Evolutionary conservation across 192 early-diverging fungal genomes (phyloP), one percentile per base, ranked within the genome.

Genomic region (Podila clonocystis): DNA sequence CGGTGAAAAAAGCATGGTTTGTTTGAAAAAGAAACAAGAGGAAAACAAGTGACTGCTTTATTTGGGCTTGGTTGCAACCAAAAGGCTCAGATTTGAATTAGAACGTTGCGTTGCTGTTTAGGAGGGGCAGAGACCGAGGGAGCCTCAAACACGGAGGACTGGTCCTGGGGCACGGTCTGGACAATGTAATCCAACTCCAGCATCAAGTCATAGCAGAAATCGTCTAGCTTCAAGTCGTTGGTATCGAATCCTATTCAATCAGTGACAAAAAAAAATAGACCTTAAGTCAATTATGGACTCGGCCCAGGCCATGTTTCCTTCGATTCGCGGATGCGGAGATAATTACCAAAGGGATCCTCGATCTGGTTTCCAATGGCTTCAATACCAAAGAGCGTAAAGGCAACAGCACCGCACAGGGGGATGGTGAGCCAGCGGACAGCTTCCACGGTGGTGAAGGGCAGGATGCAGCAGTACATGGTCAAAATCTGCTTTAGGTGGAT

Each of bases 401-500:
- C 75, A 30, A 90, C 89, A 9, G 94, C 73, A 49, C 88, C 80
- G 15, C 89, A 83, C 8, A 92, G 74, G 1, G 91, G 87, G 58
- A 93, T 90, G 38, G 91, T 87, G 65, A 84, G 85, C 92, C 92
- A 96, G 24, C 65, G 52, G n/a, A 87, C 67, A 19, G 82, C 74
- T 22, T 62, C 59, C 26, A 94, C 87, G 12, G 92, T 75, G 50
- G 94, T 94, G 80, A 96, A 94, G 5, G 95, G 95, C 33, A 96
- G 64, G 20, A 85, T 79, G 28, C 84, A 74, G 58, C 85, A 76
- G 73, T 95, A 95, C 63, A 95, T 78, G 2, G 88, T 82, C 29
- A 95, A 77, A 28, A 90, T 89, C 82, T 95, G 94, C 79, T 94
- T 92, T 75, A 96, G 70, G 75, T 94, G 93, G 60, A 93, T 89